Percentiles rank a stretch among this genome's conserved stretches.
phyloP scores from a whole-genome alignment of 495 filamentous ascomycete genomes.

The Corynascus novoguineensis region DNA sequence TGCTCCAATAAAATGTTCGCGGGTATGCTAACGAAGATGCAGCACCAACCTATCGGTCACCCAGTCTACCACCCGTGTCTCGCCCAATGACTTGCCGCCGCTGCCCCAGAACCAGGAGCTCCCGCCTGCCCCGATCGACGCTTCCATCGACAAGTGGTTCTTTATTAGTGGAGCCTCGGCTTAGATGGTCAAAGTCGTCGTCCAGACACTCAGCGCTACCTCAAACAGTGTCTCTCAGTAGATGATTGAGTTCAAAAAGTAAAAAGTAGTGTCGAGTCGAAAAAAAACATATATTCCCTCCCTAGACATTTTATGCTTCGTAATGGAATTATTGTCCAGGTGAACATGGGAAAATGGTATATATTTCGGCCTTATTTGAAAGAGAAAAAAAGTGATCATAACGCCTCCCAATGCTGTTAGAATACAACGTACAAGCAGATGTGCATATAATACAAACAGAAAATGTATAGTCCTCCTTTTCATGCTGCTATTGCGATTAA shows the following conservation, averaged over 20 bases:
- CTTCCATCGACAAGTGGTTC: slow-evolving; percentile 99
- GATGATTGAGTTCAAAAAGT: slow-evolving; percentile 1
- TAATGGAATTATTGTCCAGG: no score
- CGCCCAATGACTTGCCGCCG: slow-evolving; percentile 57
- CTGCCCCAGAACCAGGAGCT: slow-evolving; percentile 74
- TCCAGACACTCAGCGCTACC: not conserved
- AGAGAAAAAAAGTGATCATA: slow-evolving; percentile 3
- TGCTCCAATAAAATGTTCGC: no score
- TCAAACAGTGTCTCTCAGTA: not conserved
- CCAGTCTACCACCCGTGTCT: slow-evolving; percentile 62
- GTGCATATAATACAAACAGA: slow-evolving; percentile 7
- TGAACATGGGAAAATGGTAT: not conserved
- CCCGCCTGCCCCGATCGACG: slow-evolving; percentile 81
- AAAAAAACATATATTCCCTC: not conserved
- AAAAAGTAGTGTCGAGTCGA: not conserved
- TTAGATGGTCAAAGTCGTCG: slow-evolving; percentile 37
- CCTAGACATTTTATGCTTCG: not conserved
- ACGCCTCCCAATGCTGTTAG: slow-evolving; percentile 17
- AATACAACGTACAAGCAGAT: not conserved
- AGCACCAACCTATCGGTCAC: slow-evolving; percentile 75
- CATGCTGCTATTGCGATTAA: slow-evolving; percentile 7
- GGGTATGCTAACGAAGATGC: not conserved
- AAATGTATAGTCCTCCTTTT: not conserved
- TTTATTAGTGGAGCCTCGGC: slow-evolving; percentile 98
- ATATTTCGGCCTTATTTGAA: not conserved